phyloP scores from a whole-genome alignment of 2,329 filamentous ascomycete genomes.

The Fusarium sp. region DNA sequence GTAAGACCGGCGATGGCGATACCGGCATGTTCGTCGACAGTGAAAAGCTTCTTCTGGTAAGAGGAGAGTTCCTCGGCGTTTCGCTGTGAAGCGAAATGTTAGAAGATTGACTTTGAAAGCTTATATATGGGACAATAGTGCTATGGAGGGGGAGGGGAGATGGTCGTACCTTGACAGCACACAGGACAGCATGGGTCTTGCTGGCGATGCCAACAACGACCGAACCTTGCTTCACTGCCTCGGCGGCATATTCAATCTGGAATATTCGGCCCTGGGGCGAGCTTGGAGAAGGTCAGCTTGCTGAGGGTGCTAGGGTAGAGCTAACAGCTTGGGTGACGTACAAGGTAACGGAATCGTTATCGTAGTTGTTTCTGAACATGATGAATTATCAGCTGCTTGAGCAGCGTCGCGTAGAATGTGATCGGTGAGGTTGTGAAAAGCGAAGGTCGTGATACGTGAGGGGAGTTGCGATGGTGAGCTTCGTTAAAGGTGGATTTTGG shows the following conservation, averaged over 20 bases:
- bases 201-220: slow-evolving; percentile 96
- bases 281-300: slow-evolving; percentile 62
- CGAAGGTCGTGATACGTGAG: slow-evolving; percentile 14
- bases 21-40: slow-evolving; percentile 94
- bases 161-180: slow-evolving; percentile 86
- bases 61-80: slow-evolving; percentile 99
- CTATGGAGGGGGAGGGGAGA: slow-evolving; percentile 10
- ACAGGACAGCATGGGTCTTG: slow-evolving; percentile 97
- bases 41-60: slow-evolving; percentile 99
- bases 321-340: slow-evolving; percentile 61
- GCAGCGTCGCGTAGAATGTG: slow-evolving; percentile 32
- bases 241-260: slow-evolving; percentile 98
- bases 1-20: slow-evolving; percentile 96
- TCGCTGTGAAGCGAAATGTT: slow-evolving; percentile 66
- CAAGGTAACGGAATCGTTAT: slow-evolving; percentile 99
- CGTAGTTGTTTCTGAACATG: slow-evolving; percentile 99
- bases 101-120: slow-evolving; percentile 3
- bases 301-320: slow-evolving; percentile 28
- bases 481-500: slow-evolving; percentile 35
- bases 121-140: slow-evolving; percentile 14
- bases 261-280: slow-evolving; percentile 99
- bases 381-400: slow-evolving; percentile 38
- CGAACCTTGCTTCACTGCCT: slow-evolving; percentile 98
- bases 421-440: slow-evolving; percentile 13
- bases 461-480: slow-evolving; percentile 28